A percentile compares a stretch with the other conserved stretches of the same genome.
Evolutionary conservation across 116 monocot genomes (phyloP).

Genomic region (Thalassia testudinum): DNA sequence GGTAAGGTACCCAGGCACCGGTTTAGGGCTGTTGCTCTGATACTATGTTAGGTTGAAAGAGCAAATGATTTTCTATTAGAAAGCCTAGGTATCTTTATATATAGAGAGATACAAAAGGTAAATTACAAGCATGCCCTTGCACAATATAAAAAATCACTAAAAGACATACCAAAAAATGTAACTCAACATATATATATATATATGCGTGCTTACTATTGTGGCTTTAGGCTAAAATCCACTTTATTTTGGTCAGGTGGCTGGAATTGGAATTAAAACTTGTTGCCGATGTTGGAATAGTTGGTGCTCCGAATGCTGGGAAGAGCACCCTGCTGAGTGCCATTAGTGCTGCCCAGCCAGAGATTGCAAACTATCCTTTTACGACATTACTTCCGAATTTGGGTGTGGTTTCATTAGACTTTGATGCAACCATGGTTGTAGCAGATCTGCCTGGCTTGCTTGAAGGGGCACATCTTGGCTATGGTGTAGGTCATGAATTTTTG

Average conservation of each 20-base stretch:
- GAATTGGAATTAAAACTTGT: slow-evolving; percentile 91
- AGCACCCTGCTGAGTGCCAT: slow-evolving; percentile 87
- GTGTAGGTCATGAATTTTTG: slow-evolving; percentile 92
- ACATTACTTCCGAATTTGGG: slow-evolving; percentile 94
- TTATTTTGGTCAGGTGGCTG: slow-evolving; percentile 60
- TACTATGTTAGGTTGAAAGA: too few relatives aligned
- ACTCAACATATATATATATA: too few relatives aligned
- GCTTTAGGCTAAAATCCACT: too few relatives aligned
- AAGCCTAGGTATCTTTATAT: too few relatives aligned
- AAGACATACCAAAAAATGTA: too few relatives aligned
- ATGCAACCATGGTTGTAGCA: slow-evolving; percentile 90
- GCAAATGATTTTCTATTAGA: too few relatives aligned
- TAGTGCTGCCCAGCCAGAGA: slow-evolving; percentile 84
- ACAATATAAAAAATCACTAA: too few relatives aligned
- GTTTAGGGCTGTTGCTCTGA: too few relatives aligned
- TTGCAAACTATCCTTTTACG: slow-evolving; percentile 96
- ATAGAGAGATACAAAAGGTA: too few relatives aligned
- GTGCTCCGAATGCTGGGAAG: slow-evolving; percentile 98
- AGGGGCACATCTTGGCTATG: slow-evolving; percentile 92
- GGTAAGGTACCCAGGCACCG: too few relatives aligned
- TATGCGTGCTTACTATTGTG: too few relatives aligned
- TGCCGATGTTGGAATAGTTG: slow-evolving; percentile 97
- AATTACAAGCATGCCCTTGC: too few relatives aligned
- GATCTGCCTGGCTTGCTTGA: slow-evolving; percentile 97
- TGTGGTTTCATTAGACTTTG: slow-evolving; percentile 82